Evolutionary conservation across 768 basidiomycete species (phyloP), one percentile per base, ranked within the genome.

Genomic region (Trametes meyenii): DNA sequence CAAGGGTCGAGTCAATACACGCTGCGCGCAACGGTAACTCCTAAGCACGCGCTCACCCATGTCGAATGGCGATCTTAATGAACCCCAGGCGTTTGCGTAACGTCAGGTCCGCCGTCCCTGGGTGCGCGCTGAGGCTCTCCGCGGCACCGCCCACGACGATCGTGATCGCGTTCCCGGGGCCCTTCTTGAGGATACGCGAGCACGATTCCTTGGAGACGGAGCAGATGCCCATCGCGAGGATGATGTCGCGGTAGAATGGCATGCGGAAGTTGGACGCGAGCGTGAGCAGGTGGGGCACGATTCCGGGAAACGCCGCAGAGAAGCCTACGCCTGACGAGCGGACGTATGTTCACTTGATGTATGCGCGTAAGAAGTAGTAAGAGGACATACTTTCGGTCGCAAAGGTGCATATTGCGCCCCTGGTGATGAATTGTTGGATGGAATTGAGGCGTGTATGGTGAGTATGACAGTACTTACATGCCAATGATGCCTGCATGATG

Each of bases 131-230:
- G 69, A 99, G 75, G 73, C 90, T 93, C 79, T 98, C 97, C 16
- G 96, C 89, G 0, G 97, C 96, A 23, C 97, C 97, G 0, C 97
- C 97, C 1, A 99, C 89, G 3, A 99, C 96, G 61, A 99, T 98
- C 3, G 90, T 91, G 68, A 98, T 94, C 0, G 94, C 86, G 21
- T 76, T 72, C 58, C 74, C 68, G 1, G 69, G 63, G 52, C 80
- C 81, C 60, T 73, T 64, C 55, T 70, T 70, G 19, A 99, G 79
- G 61, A 98, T 96, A 73, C 94, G 94, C 38, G 89, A 88, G 74
- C 97, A 99, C 1, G 92, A 90, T 63, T 82, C 73, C 73, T 92
- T 96, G 69, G 92, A 94, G 23, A 99, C 97, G 62, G 93, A 95
- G 75, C 92, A 92, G 48, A 99, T 84, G 23, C 97, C 97, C 58